Evolutionary conservation across 345 rosid species (phyloP).

Genomic region (Populus simonii): DNA sequence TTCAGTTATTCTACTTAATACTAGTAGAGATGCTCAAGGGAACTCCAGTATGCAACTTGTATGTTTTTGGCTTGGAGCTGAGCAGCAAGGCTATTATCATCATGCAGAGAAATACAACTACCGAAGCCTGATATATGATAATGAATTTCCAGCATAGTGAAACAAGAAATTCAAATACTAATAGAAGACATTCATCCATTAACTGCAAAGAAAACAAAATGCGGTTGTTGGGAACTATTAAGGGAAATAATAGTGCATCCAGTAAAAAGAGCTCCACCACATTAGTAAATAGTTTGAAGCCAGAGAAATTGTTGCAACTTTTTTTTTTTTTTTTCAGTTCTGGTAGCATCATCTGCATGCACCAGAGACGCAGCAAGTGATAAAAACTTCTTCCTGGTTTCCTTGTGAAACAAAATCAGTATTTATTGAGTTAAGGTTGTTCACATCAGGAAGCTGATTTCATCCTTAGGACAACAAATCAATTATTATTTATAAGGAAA

Average conservation of each 20-base stretch:
- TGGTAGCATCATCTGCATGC: not conserved
- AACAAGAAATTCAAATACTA: not conserved
- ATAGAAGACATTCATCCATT: not conserved
- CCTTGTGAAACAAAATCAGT: not conserved
- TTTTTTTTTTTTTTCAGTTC: not conserved
- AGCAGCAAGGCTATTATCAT: not conserved
- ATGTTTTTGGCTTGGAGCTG: not conserved
- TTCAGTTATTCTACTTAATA: not conserved
- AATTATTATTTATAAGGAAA: not conserved
- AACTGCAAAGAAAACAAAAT: not conserved
- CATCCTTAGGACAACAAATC: not conserved
- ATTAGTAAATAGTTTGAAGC: not conserved
- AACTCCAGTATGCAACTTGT: not conserved
- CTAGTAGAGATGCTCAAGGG: not conserved
- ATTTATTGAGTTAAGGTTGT: not conserved
- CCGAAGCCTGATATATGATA: not conserved
- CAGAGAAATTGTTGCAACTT: not conserved
- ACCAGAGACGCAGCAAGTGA: not conserved
- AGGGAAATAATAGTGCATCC: not conserved
- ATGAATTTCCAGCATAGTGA: not conserved
- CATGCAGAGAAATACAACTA: not conserved
- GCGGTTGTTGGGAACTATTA: not conserved
- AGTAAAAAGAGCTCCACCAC: not conserved
- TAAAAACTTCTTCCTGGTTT: not conserved
- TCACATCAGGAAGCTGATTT: not conserved